A percentile compares a stretch with the other conserved stretches of the same genome.
Evolutionary conservation across 257 asterid genomes (phyloP).

Genomic region (Linaria vulgaris): DNA sequence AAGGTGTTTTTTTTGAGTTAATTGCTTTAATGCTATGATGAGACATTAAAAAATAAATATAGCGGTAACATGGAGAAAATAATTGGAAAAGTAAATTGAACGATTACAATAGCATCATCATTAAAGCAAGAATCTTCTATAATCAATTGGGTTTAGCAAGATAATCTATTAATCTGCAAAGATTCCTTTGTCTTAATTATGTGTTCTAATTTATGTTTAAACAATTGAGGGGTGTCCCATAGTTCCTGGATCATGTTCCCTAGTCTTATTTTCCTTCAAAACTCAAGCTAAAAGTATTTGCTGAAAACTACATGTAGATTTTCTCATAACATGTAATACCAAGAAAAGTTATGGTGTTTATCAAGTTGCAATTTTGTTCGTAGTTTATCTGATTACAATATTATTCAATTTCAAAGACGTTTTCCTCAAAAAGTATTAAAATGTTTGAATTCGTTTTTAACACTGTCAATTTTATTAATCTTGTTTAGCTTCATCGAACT

Average conservation of each 20-base stretch:
- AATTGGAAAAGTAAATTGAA: too few species aligned
- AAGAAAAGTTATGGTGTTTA: slow-evolving; percentile 4
- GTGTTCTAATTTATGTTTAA: slow-evolving; percentile 18
- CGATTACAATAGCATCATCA: slow-evolving; percentile 1
- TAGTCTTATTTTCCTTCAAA: slow-evolving; percentile 24
- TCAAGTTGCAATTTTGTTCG: not conserved
- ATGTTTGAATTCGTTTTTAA: too few species aligned
- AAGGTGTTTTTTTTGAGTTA: too few species aligned
- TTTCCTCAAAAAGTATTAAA: too few species aligned
- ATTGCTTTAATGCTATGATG: too few species aligned
- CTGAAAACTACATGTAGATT: not conserved
- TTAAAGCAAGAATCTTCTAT: slow-evolving; percentile 11
- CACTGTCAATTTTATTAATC: too few species aligned
- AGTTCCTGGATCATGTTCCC: slow-evolving; percentile 41
- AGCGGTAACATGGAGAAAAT: not conserved
- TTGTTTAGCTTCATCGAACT: too few species aligned
- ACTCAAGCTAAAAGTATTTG: not conserved
- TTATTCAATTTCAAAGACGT: not conserved
- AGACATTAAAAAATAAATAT: too few species aligned
- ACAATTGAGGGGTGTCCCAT: slow-evolving; percentile 24
- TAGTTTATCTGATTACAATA: not conserved
- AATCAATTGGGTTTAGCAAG: slow-evolving; percentile 1
- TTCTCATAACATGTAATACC: not conserved
- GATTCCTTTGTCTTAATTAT: slow-evolving; percentile 26
- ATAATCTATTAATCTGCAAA: slow-evolving; percentile 16